phyloP scores from a whole-genome alignment of 176 grass and related monocot species.

The Ananas comosus region DNA sequence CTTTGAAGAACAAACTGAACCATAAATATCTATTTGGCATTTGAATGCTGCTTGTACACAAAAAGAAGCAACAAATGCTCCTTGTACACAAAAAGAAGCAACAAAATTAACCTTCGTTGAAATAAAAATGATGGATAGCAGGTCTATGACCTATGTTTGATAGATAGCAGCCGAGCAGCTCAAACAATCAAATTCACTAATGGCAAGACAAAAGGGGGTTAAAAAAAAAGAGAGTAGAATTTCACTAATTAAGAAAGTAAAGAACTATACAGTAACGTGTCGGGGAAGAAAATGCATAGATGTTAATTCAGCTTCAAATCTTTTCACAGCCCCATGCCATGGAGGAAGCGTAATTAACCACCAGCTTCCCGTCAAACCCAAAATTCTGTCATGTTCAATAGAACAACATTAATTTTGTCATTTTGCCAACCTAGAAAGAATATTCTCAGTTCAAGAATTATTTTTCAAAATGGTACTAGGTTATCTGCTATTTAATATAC shows the following conservation, averaged over 20 bases:
- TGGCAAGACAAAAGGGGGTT: too few relatives aligned
- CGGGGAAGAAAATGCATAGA: not conserved
- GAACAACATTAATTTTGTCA: not conserved
- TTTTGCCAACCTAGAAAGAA: not conserved
- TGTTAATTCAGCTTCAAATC: not conserved
- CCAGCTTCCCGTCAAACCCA: constrained; percentile 71
- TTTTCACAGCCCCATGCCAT: constrained; percentile 52
- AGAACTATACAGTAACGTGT: not conserved
- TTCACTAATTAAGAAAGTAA: not conserved
- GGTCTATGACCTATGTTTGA: not conserved
- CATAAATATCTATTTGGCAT: not conserved
- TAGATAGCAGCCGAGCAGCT: not conserved
- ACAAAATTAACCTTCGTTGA: not conserved
- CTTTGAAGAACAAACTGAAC: not conserved
- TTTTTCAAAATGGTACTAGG: not conserved
- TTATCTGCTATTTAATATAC: not conserved
- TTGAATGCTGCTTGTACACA: not conserved
- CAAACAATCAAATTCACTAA: not conserved
- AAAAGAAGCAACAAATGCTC: not conserved
- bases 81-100: not conserved
- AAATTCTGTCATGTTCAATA: constrained; percentile 51
- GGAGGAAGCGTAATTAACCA: constrained; percentile 81
- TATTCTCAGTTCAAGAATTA: too few relatives aligned
- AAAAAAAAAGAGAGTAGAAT: too few relatives aligned
- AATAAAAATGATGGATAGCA: not conserved